Evolutionary conservation across 208 protist species (phyloP).

Genomic region (Trypanosomatidae sp.): DNA sequence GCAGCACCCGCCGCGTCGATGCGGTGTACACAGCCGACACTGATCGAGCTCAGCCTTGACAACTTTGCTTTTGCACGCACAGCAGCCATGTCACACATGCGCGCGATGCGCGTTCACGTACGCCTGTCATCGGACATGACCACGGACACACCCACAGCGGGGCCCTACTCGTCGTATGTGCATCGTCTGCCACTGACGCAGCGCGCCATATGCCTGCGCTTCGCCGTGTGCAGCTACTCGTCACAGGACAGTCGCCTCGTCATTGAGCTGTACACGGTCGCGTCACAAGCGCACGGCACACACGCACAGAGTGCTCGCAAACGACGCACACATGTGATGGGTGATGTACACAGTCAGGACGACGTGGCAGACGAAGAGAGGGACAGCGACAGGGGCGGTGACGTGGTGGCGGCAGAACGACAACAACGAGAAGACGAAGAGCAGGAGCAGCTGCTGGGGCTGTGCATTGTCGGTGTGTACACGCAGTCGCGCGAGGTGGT

Average conservation of each 20-base stretch:
- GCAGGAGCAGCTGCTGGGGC: slow-evolving; percentile 60
- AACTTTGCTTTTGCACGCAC: slow-evolving; percentile 61
- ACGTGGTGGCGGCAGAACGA: no score
- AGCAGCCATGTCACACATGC: slow-evolving; percentile 26
- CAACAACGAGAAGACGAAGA: no score
- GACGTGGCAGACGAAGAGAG: no score
- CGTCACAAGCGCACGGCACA: no score
- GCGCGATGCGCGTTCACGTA: slow-evolving; percentile 61
- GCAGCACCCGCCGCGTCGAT: no score
- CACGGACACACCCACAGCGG: slow-evolving; percentile 40
- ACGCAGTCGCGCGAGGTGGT: slow-evolving; percentile 46
- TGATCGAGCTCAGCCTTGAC: slow-evolving; percentile 49
- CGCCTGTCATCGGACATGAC: slow-evolving; percentile 64
- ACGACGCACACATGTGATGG: no score
- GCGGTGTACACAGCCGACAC: no score
- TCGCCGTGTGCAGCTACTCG: slow-evolving; percentile 47
- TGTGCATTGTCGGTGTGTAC: slow-evolving; percentile 65
- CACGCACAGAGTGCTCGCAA: no score
- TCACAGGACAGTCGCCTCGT: slow-evolving; percentile 57
- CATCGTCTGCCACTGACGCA: slow-evolving; percentile 62
- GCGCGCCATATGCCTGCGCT: slow-evolving; percentile 44
- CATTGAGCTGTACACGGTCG: slow-evolving; percentile 69
- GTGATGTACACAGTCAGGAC: no score
- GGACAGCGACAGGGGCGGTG: no score
- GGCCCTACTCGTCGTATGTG: slow-evolving; percentile 73